phyloP scores from a whole-genome alignment of 352 stramenopile genomes.

The Blastocystis sp. region DNA sequence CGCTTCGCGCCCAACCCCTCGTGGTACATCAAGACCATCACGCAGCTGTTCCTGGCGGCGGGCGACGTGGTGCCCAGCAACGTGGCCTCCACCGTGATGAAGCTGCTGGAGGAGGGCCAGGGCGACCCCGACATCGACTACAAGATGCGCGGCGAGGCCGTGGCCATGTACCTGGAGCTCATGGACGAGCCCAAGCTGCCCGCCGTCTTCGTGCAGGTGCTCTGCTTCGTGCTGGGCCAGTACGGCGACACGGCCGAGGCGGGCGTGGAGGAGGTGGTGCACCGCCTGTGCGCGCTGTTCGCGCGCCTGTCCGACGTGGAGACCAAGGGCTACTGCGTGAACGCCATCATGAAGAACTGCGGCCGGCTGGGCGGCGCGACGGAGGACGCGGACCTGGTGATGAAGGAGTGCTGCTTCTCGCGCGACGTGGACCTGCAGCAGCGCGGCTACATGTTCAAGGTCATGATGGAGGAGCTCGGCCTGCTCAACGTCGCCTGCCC shows the following conservation, averaged over 20 bases:
- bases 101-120: constrained; percentile 92
- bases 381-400: constrained; percentile 83
- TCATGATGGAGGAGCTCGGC: constrained; percentile 81
- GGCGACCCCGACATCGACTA: constrained; percentile 94
- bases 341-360: constrained; percentile 94
- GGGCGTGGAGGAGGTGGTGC: constrained; percentile 88
- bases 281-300: constrained; percentile 88
- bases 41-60: constrained; percentile 85
- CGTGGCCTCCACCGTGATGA: constrained; percentile 94
- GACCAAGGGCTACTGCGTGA: constrained; percentile 90
- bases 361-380: constrained; percentile 87
- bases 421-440: constrained; percentile 92
- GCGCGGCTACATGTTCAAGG: constrained; percentile 95
- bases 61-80: constrained; percentile 93
- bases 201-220: constrained; percentile 91
- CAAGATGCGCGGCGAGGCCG: constrained; percentile 89
- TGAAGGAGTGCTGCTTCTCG: constrained; percentile 92
- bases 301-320: constrained; percentile 75
- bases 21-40: constrained; percentile 98
- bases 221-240: constrained; percentile 97
- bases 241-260: constrained; percentile 93
- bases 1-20: constrained; percentile 92
- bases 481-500: constrained; percentile 79
- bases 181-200: constrained; percentile 88
- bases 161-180: constrained; percentile 92